These are phyloP conservation scores for Sarocladiaceae sp. DNA, from an alignment of 2,329 filamentous ascomycete genomes.

Conservation along the genomic window DNA sequence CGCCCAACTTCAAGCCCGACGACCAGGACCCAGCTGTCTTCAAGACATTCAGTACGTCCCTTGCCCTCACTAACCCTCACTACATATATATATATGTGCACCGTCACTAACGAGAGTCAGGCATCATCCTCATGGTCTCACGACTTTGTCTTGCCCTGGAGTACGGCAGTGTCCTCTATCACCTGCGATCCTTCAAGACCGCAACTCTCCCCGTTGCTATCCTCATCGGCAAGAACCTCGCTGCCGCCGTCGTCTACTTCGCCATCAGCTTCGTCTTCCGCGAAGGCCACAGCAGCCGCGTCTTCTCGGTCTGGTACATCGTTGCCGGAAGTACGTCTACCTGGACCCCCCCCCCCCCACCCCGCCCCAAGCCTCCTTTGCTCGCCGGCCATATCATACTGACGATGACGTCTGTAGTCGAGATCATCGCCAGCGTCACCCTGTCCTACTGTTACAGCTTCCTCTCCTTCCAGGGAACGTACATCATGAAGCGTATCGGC, in stretches of 20 bases:
- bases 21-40: conserved; percentile 32
- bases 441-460: conserved; percentile 49
- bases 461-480: conserved; percentile 55
- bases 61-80: no score
- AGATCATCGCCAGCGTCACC: conserved; percentile 44
- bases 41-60: conserved; percentile 30
- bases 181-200: conserved; percentile 33
- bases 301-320: conserved; percentile 44
- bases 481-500: conserved; percentile 57
- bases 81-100: no score
- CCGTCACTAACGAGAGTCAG: no score
- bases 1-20: conserved; percentile 35
- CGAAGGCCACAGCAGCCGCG: conserved; percentile 22
- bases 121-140: conserved; percentile 44
- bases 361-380: not conserved
- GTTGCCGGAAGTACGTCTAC: conserved; percentile 29
- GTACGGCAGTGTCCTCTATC: conserved; percentile 41
- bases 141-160: conserved; percentile 47
- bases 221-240: conserved; percentile 29
- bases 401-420: conserved; percentile 29
- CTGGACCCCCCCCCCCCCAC: no score
- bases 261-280: conserved; percentile 34
- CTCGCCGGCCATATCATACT: not conserved
- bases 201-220: conserved; percentile 27
- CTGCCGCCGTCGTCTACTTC: conserved; percentile 32